These are phyloP conservation scores for Plenodomus tracheiphilus DNA, from an alignment of 2,329 filamentous ascomycete species.

Conservation along the genomic window DNA sequence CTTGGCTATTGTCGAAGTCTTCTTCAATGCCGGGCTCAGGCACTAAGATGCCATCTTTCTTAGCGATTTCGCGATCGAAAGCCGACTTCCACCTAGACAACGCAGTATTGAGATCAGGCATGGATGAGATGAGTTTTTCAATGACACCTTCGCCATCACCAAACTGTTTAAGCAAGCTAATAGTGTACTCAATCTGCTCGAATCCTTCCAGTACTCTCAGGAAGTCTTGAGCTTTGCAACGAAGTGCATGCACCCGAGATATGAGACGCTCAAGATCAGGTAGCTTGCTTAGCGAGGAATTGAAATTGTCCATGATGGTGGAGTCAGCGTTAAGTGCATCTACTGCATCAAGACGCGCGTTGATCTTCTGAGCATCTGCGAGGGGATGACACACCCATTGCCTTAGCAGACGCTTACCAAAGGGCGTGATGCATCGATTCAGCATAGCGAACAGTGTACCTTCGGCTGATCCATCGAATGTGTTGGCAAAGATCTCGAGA, in stretches of 20 bases:
- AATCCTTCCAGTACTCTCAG: constrained; percentile 92
- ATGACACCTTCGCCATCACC: constrained; percentile 81
- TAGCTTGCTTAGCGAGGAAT: constrained; percentile 84
- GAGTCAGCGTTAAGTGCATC: constrained; percentile 87
- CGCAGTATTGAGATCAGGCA: constrained; percentile 79
- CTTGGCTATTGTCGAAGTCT: constrained; percentile 85
- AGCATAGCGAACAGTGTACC: constrained; percentile 89
- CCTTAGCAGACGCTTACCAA: constrained; percentile 92
- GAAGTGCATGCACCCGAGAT: constrained; percentile 88
- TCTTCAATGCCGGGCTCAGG: constrained; percentile 86
- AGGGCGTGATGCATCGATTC: constrained; percentile 93
- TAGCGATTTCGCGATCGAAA: constrained; percentile 81
- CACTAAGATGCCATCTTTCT: constrained; percentile 78
- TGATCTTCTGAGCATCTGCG: constrained; percentile 83
- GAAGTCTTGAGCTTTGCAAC: constrained; percentile 91
- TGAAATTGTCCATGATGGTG: constrained; percentile 81
- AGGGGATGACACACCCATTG: constrained; percentile 98
- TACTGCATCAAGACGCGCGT: constrained; percentile 90
- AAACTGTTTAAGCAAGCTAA: constrained; percentile 74
- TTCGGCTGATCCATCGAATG: constrained; percentile 78
- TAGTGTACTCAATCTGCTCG: constrained; percentile 95
- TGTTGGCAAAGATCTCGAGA: constrained; percentile 95
- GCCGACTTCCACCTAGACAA: constrained; percentile 87
- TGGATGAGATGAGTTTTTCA: constrained; percentile 76
- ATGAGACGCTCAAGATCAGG: constrained; percentile 93